Evolutionary conservation across 495 filamentous ascomycete genomes (phyloP).

Genomic region (Astrothelium subdiscretum): DNA sequence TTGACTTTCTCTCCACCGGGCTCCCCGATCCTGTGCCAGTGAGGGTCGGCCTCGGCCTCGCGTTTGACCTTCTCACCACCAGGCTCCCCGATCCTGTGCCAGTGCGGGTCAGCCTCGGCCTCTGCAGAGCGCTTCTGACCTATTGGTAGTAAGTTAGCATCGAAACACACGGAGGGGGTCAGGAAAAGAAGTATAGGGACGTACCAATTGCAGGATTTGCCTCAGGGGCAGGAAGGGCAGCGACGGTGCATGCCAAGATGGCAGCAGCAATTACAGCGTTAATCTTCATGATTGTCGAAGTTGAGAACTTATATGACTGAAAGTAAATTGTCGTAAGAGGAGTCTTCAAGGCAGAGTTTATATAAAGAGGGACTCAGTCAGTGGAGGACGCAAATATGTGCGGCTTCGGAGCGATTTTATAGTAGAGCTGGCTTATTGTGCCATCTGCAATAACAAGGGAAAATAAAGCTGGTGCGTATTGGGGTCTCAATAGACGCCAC

Average conservation of each 20-base stretch:
- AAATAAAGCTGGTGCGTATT: neutral
- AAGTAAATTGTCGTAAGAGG: neutral
- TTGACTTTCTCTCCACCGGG: slow-evolving; percentile 16
- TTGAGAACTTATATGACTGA: neutral
- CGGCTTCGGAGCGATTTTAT: neutral
- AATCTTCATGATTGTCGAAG: neutral
- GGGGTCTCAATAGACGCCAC: neutral
- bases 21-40: slow-evolving; percentile 12
- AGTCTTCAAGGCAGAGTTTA: neutral
- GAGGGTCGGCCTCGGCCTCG: slow-evolving; percentile 26
- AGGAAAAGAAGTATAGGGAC: neutral
- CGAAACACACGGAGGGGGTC: neutral
- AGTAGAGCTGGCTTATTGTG: neutral
- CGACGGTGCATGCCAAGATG: neutral
- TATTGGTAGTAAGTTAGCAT: neutral
- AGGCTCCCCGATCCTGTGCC: slow-evolving; percentile 21
- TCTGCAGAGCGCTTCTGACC: neutral
- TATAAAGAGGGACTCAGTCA: neutral
- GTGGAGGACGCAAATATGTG: neutral
- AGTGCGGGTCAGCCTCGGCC: slow-evolving; percentile 21
- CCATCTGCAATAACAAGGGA: neutral
- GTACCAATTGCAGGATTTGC: neutral
- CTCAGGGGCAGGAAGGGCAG: neutral
- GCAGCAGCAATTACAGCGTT: neutral
- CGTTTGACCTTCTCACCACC: slow-evolving; percentile 39